Conservation (phyloP, 768 basidiomycete species). For the Chiua virens region DNA sequence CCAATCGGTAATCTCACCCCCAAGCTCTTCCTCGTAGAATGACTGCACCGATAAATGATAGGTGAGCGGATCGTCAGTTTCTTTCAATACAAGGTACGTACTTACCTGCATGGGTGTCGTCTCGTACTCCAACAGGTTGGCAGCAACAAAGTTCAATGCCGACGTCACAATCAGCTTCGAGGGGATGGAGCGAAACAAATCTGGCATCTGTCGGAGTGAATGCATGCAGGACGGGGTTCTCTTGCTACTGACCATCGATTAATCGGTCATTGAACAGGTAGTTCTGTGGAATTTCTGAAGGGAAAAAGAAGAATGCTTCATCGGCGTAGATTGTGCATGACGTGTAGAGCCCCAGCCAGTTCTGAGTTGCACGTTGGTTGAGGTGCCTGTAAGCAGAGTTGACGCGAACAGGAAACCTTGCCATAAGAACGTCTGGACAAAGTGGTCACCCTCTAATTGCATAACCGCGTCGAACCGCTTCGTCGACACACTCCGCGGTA, state of each 20-base stretch:
- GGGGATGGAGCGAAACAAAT: slow-evolving; percentile 27
- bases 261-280: slow-evolving; percentile 38
- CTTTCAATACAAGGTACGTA: slow-evolving; percentile 13
- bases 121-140: slow-evolving; percentile 33
- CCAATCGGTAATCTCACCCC: slow-evolving; percentile 31
- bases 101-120: slow-evolving; percentile 36
- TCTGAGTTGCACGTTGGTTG: slow-evolving; percentile 9
- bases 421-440: slow-evolving; percentile 30
- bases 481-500: slow-evolving; percentile 16
- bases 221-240: slow-evolving; percentile 30
- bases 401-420: slow-evolving; percentile 29
- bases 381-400: slow-evolving; percentile 32
- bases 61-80: neutral
- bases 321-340: slow-evolving; percentile 39
- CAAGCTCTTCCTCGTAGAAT: slow-evolving; percentile 38
- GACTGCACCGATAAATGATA: slow-evolving; percentile 30
- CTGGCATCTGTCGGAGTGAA: slow-evolving; percentile 33
- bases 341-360: slow-evolving; percentile 40
- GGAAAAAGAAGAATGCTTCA: slow-evolving; percentile 31
- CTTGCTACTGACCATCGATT: slow-evolving; percentile 26
- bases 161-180: slow-evolving; percentile 38
- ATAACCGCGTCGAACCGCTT: slow-evolving; percentile 24
- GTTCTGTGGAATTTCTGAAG: slow-evolving; percentile 19
- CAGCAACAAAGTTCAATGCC: slow-evolving; percentile 36
- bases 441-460: slow-evolving; percentile 18